phyloP scores from a whole-genome alignment of 495 filamentous ascomycete species.

The Parachaetomium inaequale region DNA sequence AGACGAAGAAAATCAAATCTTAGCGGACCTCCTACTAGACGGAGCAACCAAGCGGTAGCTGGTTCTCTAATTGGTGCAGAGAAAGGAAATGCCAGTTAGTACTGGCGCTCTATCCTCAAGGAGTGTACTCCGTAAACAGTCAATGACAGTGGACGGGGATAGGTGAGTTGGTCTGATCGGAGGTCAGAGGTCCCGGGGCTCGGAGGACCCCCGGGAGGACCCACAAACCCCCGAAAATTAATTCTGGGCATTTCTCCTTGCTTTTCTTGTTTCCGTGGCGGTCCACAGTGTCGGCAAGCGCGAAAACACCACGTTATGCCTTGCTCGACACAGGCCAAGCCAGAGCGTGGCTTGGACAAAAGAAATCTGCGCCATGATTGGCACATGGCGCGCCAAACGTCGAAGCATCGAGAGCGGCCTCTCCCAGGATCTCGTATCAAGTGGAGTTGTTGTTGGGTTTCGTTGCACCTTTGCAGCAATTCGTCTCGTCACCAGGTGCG shows the following conservation, averaged over 20 bases:
- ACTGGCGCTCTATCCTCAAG: too few relatives aligned
- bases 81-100: too few relatives aligned
- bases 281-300: background rate
- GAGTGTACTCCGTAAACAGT: too few relatives aligned
- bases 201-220: too few relatives aligned
- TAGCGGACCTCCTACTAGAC: too few relatives aligned
- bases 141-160: too few relatives aligned
- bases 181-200: too few relatives aligned
- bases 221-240: too few relatives aligned
- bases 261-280: background rate
- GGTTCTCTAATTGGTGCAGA: too few relatives aligned
- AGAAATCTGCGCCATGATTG: background rate
- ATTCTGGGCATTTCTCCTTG: conserved; percentile 1
- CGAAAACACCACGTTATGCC: background rate
- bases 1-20: too few relatives aligned
- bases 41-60: too few relatives aligned
- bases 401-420: background rate
- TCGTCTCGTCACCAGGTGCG: background rate
- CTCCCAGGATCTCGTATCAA: background rate
- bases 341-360: conserved; percentile 5
- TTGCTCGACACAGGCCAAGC: background rate
- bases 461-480: background rate
- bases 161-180: too few relatives aligned
- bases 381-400: background rate
- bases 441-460: background rate